These are phyloP conservation scores for Hymenoscyphus scutula DNA, from an alignment of 2,329 filamentous ascomycete species.

Conservation along the genomic window DNA sequence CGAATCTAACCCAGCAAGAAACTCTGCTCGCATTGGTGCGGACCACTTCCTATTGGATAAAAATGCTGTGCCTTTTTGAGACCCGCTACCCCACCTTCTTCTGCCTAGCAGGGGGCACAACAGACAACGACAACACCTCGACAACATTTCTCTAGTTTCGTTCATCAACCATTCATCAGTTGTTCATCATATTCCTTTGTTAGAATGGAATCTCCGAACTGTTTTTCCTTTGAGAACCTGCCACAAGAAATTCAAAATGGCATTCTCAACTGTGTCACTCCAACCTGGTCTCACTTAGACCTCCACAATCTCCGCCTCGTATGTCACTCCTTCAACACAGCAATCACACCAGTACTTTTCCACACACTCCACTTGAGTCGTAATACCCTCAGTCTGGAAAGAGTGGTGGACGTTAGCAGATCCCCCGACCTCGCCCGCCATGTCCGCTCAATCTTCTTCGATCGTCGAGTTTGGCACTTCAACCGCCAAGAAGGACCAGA, in stretches of 20 bases:
- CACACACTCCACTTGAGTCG: background rate
- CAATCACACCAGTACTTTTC: background rate
- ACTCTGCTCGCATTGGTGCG: too few relatives aligned
- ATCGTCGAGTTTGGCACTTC: background rate
- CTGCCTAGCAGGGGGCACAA: background rate
- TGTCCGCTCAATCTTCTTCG: background rate
- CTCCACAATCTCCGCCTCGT: background rate
- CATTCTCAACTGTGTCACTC: background rate
- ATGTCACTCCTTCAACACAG: background rate
- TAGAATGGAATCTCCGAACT: background rate
- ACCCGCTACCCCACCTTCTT: background rate
- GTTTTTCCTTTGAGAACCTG: background rate
- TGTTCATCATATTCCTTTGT: background rate
- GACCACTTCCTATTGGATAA: too few relatives aligned
- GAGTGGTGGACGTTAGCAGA: background rate
- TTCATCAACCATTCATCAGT: background rate
- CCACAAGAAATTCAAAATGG: background rate
- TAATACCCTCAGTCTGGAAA: background rate
- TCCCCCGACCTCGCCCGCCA: background rate
- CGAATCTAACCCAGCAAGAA: too few relatives aligned
- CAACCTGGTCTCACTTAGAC: background rate
- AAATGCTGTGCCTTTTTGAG: too few relatives aligned
- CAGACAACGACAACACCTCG: background rate
- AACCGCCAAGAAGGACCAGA: background rate
- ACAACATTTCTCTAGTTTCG: background rate